Evolutionary conservation across 2,329 filamentous ascomycete genomes (phyloP), one percentile per base, ranked within the genome.

Genomic region (Xylariaceae sp.): DNA sequence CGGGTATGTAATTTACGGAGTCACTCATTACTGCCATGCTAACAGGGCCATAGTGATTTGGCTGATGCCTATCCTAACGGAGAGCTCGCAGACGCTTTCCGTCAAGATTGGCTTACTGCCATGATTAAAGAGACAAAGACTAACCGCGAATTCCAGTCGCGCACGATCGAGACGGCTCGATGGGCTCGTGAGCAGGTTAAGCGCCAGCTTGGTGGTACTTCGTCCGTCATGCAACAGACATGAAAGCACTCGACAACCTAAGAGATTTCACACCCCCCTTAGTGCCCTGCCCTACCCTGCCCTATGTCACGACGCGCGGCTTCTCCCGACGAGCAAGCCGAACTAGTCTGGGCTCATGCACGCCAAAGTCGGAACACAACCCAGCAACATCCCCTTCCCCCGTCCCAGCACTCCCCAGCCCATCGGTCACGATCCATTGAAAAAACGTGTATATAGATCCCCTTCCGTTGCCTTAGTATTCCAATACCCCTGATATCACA

Each of bases 151-250:
- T 97, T 90, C 77, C 82, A 86, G 64, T 69, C 83, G 23, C 89
- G 92, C 59, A 99, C 94, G 3, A 87, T 94, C 62, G 91, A 97
- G 62, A 97, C 94, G 40, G 94, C 94, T 70, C 89, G 93, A 66
- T 99, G 94, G 94, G 92, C 94, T 59, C 88, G 93, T 57, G 94
- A 97, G 76, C 92, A 97, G 73, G 92, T 97, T 72, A 97, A 97
- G 82, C 89, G 91, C 66, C 94, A 99, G 75, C 75, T 86, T 46
- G 81, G 82, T 53, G 82, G 82, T 60, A 67, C 72, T 43, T 71
- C 69, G 64, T 76, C 71, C 48, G 76, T 81, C 64, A 83, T 84
- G 79, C 72, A 76, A 49, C 75, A 81, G 64, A 75, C 75, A 59
- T 81, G 74, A 76, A 60, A 55, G 33, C 55, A 48, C 39, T 21